Conservation (phyloP, 805 yeast genomes). For the Barnettozyma californica region DNA sequence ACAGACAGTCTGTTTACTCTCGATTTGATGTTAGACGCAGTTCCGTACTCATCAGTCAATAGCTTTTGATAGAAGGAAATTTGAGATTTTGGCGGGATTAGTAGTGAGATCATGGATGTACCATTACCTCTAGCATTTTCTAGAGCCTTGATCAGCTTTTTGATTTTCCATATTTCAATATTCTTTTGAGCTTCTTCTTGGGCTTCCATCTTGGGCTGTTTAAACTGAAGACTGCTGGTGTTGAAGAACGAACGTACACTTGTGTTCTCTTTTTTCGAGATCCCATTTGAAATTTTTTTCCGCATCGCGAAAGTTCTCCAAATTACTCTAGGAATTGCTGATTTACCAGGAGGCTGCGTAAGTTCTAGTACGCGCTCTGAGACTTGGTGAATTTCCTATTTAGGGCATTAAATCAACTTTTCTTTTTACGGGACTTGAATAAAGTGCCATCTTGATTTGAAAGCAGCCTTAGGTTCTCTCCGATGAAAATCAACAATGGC, state of each 20-base stretch:
- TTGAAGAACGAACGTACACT: background rate
- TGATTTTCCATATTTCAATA: slow-evolving; percentile 98
- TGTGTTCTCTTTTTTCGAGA: background rate
- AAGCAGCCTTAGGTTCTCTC: background rate
- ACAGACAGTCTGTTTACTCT: slow-evolving; percentile 96
- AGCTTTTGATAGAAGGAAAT: slow-evolving; percentile 81
- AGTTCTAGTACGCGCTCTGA: slow-evolving; percentile 4
- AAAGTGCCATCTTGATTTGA: background rate
- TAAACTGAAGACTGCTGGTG: background rate
- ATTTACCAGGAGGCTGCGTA: slow-evolving; percentile 5
- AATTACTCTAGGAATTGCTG: slow-evolving; percentile 4
- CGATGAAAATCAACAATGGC: slow-evolving; percentile 10
- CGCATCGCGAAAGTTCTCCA: slow-evolving; percentile 2
- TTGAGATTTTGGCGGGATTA: slow-evolving; percentile 94
- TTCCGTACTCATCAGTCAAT: slow-evolving; percentile 98
- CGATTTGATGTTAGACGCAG: slow-evolving; percentile 96
- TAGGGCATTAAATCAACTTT: background rate
- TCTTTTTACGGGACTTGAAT: background rate
- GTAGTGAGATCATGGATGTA: slow-evolving; percentile 96
- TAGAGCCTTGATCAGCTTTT: slow-evolving; percentile 83
- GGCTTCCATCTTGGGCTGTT: slow-evolving; percentile 23
- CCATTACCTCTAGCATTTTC: slow-evolving; percentile 97
- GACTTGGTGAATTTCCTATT: background rate
- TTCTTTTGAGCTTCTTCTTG: slow-evolving; percentile 84
- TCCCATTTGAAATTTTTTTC: background rate